phyloP scores from a whole-genome alignment of 768 basidiomycete species.

The Dioszegia crocea region DNA sequence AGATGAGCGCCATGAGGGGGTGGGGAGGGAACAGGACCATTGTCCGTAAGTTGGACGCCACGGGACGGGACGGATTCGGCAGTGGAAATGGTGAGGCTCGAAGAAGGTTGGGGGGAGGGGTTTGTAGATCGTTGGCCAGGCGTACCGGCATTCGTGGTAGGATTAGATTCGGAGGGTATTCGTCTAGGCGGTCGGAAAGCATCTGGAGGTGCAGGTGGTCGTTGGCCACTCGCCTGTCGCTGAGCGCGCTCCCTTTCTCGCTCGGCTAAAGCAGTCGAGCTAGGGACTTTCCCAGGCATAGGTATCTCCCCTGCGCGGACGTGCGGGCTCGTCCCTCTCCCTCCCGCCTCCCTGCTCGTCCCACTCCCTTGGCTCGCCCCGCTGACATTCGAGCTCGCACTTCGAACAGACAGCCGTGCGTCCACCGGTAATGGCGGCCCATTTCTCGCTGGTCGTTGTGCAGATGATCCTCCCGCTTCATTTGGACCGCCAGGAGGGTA shows the following conservation, averaged over 20 bases:
- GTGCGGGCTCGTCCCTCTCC: neutral
- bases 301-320: conserved; percentile 1
- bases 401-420: conserved; percentile 29
- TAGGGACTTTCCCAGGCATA: conserved; percentile 23
- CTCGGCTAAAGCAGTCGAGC: conserved; percentile 31
- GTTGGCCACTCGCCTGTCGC: conserved; percentile 23
- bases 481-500: conserved; percentile 25
- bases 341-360: neutral
- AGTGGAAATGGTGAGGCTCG: conserved; percentile 1
- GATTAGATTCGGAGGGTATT: conserved; percentile 11
- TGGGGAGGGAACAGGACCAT: conserved; percentile 12
- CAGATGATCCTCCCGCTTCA: conserved; percentile 44
- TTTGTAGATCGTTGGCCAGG: conserved; percentile 6
- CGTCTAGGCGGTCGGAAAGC: conserved; percentile 49
- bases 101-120: conserved; percentile 6
- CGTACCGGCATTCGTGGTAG: neutral
- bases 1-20: neutral
- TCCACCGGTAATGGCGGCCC: neutral
- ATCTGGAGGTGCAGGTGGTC: conserved; percentile 48
- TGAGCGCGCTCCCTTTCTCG: conserved; percentile 7
- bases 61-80: conserved; percentile 22
- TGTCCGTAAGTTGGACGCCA: conserved; percentile 9
- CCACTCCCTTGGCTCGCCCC: neutral
- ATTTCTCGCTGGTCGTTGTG: neutral
- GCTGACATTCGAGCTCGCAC: conserved; percentile 1